Percentiles rank a stretch among this genome's conserved stretches.
These are phyloP conservation scores for Potentilla sterilis DNA, from an alignment of 306 rosid genomes.

Conservation along the genomic window DNA sequence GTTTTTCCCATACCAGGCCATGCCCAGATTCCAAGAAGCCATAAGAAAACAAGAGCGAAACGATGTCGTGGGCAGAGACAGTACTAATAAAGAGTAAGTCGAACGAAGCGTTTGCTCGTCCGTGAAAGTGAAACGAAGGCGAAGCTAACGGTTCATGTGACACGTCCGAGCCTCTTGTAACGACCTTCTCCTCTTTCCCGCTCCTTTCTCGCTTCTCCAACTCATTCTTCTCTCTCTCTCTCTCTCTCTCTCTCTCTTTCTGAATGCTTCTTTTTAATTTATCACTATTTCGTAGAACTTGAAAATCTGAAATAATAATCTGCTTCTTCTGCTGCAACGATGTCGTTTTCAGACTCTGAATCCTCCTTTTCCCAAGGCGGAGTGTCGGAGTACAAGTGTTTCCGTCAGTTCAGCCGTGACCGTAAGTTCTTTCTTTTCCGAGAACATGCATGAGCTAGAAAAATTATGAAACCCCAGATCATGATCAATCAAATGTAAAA, in stretches of 20 bases:
- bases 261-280: slow-evolving; percentile 20
- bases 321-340: slow-evolving; percentile 29
- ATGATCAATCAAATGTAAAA: neutral
- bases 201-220: slow-evolving; percentile 25
- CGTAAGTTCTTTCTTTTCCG: slow-evolving; percentile 43
- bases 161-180: slow-evolving; percentile 40
- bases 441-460: neutral
- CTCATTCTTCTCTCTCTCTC: neutral
- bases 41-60: too few species aligned
- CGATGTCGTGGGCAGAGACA: too few species aligned
- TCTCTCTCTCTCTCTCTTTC: slow-evolving; percentile 26
- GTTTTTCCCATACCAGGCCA: too few species aligned
- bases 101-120: too few species aligned
- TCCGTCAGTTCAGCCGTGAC: slow-evolving; percentile 74
- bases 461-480: neutral
- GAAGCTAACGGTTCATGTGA: slow-evolving; percentile 35
- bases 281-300: neutral
- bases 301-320: slow-evolving; percentile 16
- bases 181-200: slow-evolving; percentile 37
- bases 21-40: too few species aligned
- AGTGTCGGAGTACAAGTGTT: slow-evolving; percentile 56
- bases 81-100: too few species aligned
- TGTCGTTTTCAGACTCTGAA: slow-evolving; percentile 90
- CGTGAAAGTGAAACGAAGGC: slow-evolving; percentile 26
- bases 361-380: slow-evolving; percentile 42